Conservation (phyloP, 495 filamentous ascomycete genomes). For the Aspergillus cristatus region DNA sequence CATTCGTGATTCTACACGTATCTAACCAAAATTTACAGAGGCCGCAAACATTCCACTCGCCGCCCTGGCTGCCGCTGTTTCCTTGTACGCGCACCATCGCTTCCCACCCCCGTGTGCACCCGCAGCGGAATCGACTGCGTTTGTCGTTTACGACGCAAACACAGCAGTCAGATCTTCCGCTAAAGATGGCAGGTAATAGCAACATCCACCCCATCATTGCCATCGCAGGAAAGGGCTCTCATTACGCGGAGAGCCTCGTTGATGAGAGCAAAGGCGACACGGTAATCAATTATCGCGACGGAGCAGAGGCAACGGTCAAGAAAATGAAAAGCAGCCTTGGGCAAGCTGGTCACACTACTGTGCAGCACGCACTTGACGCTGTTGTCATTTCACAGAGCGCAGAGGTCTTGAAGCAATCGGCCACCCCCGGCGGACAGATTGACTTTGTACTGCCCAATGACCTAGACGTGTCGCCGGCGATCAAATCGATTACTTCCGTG, state of each 20-base stretch:
- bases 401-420: conserved; percentile 3
- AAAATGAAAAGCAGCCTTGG: not conserved
- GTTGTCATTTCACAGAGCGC: conserved; percentile 40
- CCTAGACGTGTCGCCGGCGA: conserved; percentile 8
- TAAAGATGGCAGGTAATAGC: conserved; percentile 50
- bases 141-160: conserved; percentile 54
- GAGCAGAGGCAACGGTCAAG: conserved; percentile 1
- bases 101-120: conserved; percentile 54
- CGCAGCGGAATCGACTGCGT: conserved; percentile 31
- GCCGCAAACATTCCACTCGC: conserved; percentile 59
- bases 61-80: conserved; percentile 58
- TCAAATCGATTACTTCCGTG: not conserved
- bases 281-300: conserved; percentile 54
- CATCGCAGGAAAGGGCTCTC: conserved; percentile 46
- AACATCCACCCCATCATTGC: conserved; percentile 61
- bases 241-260: conserved; percentile 46
- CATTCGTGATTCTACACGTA: too few relatives aligned
- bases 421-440: conserved; percentile 22
- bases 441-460: conserved; percentile 41
- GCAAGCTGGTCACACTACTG: not conserved
- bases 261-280: conserved; percentile 52
- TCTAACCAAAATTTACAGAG: conserved; percentile 23
- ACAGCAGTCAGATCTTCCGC: conserved; percentile 54
- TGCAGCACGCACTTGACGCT: conserved; percentile 46
- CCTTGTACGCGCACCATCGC: conserved; percentile 43